Conservation (phyloP, 2,329 filamentous ascomycete species). For the Colletotrichum cordylinicola region DNA sequence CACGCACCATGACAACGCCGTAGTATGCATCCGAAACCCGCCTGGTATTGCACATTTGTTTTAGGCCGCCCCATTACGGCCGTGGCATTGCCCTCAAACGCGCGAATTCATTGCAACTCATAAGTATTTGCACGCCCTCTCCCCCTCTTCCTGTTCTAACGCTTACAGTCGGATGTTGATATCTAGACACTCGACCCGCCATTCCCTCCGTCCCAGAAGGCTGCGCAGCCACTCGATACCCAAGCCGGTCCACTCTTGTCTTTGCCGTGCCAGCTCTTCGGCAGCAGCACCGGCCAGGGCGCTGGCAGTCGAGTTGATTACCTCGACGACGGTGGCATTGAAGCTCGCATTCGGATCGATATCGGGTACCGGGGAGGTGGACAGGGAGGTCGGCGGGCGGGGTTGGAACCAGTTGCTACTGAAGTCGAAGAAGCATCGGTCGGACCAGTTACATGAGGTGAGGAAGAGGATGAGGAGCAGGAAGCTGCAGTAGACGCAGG, state of each 20-base stretch:
- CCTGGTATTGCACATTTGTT: not conserved
- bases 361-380: slow-evolving; percentile 29
- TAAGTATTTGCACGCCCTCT: not conserved
- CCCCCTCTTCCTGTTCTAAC: too few relatives aligned
- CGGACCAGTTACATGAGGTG: slow-evolving; percentile 88
- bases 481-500: slow-evolving; percentile 97
- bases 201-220: slow-evolving; percentile 82
- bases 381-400: slow-evolving; percentile 53
- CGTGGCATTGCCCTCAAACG: not conserved
- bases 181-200: slow-evolving; percentile 91
- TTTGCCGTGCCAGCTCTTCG: slow-evolving; percentile 62
- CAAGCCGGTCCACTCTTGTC: slow-evolving; percentile 74
- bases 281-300: slow-evolving; percentile 71
- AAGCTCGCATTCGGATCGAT: slow-evolving; percentile 38
- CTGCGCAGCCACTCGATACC: slow-evolving; percentile 88
- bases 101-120: not conserved
- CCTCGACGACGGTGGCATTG: slow-evolving; percentile 56
- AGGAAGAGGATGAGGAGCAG: slow-evolving; percentile 94
- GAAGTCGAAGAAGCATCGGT: slow-evolving; percentile 93
- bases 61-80: not conserved
- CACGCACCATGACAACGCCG: not conserved
- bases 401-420: slow-evolving; percentile 92
- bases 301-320: slow-evolving; percentile 73
- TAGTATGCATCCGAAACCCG: not conserved
- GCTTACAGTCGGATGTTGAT: slow-evolving; percentile 77